A percentile compares a stretch with the other conserved stretches of the same genome.
Evolutionary conservation across 106 monocot genomes (phyloP).

Genomic region (Apostasia shenzhenica): DNA sequence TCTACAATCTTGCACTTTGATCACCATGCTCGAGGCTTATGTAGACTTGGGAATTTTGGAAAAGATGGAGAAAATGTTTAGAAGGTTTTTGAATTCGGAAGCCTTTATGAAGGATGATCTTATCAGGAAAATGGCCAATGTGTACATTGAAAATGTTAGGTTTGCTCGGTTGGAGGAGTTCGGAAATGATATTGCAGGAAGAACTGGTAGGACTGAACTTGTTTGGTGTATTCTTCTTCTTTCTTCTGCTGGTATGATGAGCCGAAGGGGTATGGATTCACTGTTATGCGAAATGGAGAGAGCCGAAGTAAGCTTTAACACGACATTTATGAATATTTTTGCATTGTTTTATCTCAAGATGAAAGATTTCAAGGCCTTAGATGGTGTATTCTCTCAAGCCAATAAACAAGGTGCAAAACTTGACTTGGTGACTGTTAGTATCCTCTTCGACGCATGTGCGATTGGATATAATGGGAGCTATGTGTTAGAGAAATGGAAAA

Average conservation of each 20-base stretch:
- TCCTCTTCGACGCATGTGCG: slow-evolving; percentile 61
- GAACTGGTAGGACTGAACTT: slow-evolving; percentile 43
- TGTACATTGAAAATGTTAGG: slow-evolving; percentile 49
- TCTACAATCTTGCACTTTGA: slow-evolving; percentile 35
- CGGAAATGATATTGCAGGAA: slow-evolving; percentile 40
- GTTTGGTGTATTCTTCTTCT: slow-evolving; percentile 64
- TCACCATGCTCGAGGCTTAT: slow-evolving; percentile 67
- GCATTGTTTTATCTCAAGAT: slow-evolving; percentile 57
- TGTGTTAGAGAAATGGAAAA: slow-evolving; percentile 50
- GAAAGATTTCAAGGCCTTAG: slow-evolving; percentile 53
- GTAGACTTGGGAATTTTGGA: slow-evolving; percentile 53
- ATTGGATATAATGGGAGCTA: slow-evolving; percentile 43
- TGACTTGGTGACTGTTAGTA: slow-evolving; percentile 55
- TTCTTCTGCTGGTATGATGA: slow-evolving; percentile 47
- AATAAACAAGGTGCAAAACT: slow-evolving; percentile 28
- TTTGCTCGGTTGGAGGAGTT: slow-evolving; percentile 61
- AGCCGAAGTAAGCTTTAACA: slow-evolving; percentile 22
- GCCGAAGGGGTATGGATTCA: slow-evolving; percentile 55
- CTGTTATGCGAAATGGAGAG: slow-evolving; percentile 50
- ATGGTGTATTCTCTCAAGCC: slow-evolving; percentile 29
- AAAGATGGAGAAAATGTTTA: slow-evolving; percentile 47
- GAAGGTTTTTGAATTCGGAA: slow-evolving; percentile 29
- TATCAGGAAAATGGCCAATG: slow-evolving; percentile 53
- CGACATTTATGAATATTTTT: slow-evolving; percentile 51
- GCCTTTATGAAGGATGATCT: slow-evolving; percentile 43